Base-by-base conservation (phyloP, 2,329 filamentous ascomycete genomes). In the Penicillium sp. region DNA sequence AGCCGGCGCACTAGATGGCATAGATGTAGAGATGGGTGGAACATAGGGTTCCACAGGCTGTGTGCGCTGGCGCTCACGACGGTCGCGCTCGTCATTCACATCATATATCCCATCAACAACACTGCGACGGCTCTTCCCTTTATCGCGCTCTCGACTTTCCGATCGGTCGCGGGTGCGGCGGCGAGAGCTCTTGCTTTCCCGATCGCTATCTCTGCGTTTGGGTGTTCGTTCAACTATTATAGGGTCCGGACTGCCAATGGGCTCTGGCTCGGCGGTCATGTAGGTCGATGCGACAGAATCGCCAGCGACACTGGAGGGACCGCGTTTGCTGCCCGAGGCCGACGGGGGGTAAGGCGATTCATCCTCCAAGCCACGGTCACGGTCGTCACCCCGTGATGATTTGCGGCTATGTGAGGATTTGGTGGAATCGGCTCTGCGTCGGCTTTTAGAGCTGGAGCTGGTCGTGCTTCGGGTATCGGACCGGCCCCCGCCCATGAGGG, bases 331-430 rank as follows among this genome's bases (percentile, higher is more conserved):
- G 48, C 65, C 64, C 46, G 61, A 64, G 44, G 60, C 52, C 14
- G 68, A 64, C 10, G 66, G 62, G 44, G 66, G 52, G 54, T 71
- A 70, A 53, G 64, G 55, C 21, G 67, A 63, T 61, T 75, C 72
- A 52, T 69, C 72, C 62, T 69, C 72, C 62, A 75, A 64, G 55
- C 71, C 74, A 54, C 74, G 72, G 55, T 75, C 76, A 74, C 76
- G 76, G 72, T 78, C 76, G 73, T 79, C 77, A 76, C 74, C 73
- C 71, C 76, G 74, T 71, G 76, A 67, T 55, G 75, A 72, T 65
- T 74, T 77, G 63, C 70, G 73, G 59, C 70, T 72, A 46, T 70
- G 68, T 54, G 69, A 68, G 21, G 71, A 74, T 62, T 71, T 74
- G 13, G 33, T 42, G 35, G 68, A 70, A 49, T 71, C 64, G 29